Percentiles rank a stretch among this genome's conserved stretches.
phyloP scores from a whole-genome alignment of 257 asterid species.

The Perilla frutescens region DNA sequence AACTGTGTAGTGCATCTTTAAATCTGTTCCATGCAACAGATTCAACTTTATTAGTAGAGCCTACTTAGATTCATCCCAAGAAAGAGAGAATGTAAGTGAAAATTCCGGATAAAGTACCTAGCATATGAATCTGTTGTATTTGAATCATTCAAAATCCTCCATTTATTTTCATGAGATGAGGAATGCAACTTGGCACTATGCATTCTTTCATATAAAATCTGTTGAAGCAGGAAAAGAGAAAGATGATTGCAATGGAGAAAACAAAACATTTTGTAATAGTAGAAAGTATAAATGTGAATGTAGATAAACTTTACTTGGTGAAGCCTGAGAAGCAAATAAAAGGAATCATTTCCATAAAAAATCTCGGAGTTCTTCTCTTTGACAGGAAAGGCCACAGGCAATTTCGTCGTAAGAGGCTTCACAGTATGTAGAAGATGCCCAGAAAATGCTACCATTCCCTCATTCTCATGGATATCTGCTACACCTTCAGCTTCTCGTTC shows the following conservation, averaged over 20 bases:
- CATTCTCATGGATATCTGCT: conserved; percentile 63
- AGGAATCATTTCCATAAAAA: conserved; percentile 86
- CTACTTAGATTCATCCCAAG: conserved; percentile 11
- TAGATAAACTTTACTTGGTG: conserved; percentile 65
- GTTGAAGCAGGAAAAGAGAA: conserved; percentile 39
- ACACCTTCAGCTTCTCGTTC: conserved; percentile 75
- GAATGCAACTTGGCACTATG: conserved; percentile 80
- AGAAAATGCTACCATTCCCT: conserved; percentile 54
- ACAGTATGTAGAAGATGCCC: conserved; percentile 55
- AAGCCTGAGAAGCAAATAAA: conserved; percentile 89
- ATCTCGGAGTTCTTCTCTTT: conserved; percentile 57
- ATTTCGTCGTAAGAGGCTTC: conserved; percentile 65
- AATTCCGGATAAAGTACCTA: conserved; percentile 55
- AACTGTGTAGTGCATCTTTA: conserved; percentile 72
- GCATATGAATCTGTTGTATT: conserved; percentile 69
- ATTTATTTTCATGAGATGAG: conserved; percentile 72
- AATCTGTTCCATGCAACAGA: conserved; percentile 58
- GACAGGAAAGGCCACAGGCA: conserved; percentile 47
- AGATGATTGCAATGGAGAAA: conserved; percentile 8
- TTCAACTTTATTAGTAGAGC: conserved; percentile 32
- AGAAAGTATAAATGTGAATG: conserved; percentile 11
- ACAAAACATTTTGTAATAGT: conserved; percentile 12
- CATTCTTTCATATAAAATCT: conserved; percentile 91
- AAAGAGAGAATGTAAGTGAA: background rate
- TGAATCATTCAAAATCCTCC: conserved; percentile 68